Percentiles rank a stretch among this genome's conserved stretches.
Conservation (phyloP, 805 yeast species). For the Torulaspora quercuum region DNA sequence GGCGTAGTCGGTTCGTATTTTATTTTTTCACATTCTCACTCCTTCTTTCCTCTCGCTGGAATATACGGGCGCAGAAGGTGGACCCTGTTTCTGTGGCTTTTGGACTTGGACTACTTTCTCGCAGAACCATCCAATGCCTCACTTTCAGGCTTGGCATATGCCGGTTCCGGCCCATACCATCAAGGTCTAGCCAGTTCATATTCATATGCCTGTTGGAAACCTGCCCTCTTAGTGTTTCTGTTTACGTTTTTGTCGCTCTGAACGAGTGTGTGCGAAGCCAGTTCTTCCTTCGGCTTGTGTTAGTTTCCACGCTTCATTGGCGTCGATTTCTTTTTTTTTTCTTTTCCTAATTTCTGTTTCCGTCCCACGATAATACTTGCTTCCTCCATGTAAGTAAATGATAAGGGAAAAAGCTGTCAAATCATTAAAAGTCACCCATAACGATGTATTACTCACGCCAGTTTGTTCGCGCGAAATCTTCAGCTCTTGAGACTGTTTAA, state of each 20-base stretch:
- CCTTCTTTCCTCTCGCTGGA: slow-evolving; percentile 4
- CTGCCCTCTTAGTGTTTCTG: too few species aligned
- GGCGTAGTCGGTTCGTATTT: slow-evolving; percentile 1
- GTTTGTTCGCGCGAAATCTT: slow-evolving; percentile 2
- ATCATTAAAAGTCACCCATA: not conserved
- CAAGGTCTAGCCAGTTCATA: not conserved
- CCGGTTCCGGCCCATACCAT: slow-evolving; percentile 3
- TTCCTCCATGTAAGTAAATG: too few species aligned
- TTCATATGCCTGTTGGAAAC: not conserved
- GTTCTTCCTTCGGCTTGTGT: too few species aligned
- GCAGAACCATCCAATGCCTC: slow-evolving; percentile 1
- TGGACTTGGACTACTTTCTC: too few species aligned
- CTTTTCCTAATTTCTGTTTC: too few species aligned
- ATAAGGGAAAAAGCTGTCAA: slow-evolving; percentile 3
- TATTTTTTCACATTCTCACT: too few species aligned
- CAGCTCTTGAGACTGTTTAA: not conserved
- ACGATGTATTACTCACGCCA: too few species aligned
- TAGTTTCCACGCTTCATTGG: too few species aligned
- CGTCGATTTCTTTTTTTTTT: too few species aligned
- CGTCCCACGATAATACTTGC: too few species aligned
- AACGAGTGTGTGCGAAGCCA: too few species aligned
- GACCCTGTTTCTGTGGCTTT: too few species aligned
- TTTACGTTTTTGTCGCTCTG: not conserved
- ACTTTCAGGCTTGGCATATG: not conserved
- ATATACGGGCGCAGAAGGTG: slow-evolving; percentile 1